Base-by-base conservation (phyloP, 2,329 filamentous ascomycete species). In the Hypoxylon sp. region DNA sequence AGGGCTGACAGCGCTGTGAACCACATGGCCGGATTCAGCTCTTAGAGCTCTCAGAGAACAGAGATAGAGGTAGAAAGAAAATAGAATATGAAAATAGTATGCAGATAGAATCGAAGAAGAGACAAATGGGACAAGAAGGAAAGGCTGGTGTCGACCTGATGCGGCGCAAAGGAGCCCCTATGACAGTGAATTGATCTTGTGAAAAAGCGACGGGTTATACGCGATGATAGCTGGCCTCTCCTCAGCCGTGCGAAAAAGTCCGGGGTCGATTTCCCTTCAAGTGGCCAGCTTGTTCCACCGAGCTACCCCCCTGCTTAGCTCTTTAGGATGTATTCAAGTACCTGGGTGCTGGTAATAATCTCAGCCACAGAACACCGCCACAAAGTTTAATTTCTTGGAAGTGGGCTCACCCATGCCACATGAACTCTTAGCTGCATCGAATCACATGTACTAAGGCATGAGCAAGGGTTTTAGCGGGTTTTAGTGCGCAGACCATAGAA, bases 181-280 rank as follows among this genome's bases (percentile, higher is more conserved):
- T 48, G 37, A 54, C 19, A 46, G 23, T 60, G 51, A 57, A 58
- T 63, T 63, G 62, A 60, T 67, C 51, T 48, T 67, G 67, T 59
- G 56, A 63, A 54, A 57, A 61, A 32, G 34, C 52, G 48, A 58
- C 58, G 6, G 30, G 43, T 61, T 46, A 59, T 32, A 60, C 61
- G 59, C 56, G 58, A 60, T 67, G 71, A 72, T 76, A 75, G 72
- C 68, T 75, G 74, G 74, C 74, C 73, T 75, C 70, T 75, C 73
- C 68, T 69, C 70, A 71, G 63, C 61, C 61, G 61, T 67, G 65
- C 69, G 63, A 66, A 69, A 68, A 71, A 61, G 61, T 68, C 61
- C 62, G 71, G 69, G 70, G 66, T 63, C 56, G 32, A 21, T 57
- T 66, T 67, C 21, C 51, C 25, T 46, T 64, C 60, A 73, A 70